Evolutionary conservation across 345 rosid genomes (phyloP).

Genomic region (Arabis alpina): DNA sequence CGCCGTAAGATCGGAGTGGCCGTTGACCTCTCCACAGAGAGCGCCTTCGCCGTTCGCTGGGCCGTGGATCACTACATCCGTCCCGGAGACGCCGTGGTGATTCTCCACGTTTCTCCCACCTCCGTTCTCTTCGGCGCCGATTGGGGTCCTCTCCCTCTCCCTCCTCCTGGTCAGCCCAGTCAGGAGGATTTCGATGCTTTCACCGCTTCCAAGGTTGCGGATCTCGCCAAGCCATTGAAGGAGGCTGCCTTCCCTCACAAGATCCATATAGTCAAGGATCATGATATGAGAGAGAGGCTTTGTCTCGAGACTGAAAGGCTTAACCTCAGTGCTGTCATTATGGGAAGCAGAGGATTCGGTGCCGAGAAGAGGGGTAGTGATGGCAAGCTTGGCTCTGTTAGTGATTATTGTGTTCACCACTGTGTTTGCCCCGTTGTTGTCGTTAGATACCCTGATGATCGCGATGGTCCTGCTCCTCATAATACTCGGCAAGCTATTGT

Average conservation of each 20-base stretch:
- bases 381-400: constrained; percentile 86
- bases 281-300: constrained; percentile 94
- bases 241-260: constrained; percentile 85
- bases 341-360: constrained; percentile 92
- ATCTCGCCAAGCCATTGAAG: constrained; percentile 80
- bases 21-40: constrained; percentile 87
- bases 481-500: constrained; percentile 45
- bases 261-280: constrained; percentile 93
- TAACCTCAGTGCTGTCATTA: constrained; percentile 73
- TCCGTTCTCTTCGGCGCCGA: constrained; percentile 97
- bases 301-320: constrained; percentile 88
- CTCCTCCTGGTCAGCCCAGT: constrained; percentile 40
- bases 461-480: constrained; percentile 46
- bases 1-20: constrained; percentile 93
- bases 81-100: constrained; percentile 88
- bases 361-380: constrained; percentile 79
- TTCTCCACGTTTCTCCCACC: constrained; percentile 97
- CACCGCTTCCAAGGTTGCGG: constrained; percentile 67
- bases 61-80: constrained; percentile 88
- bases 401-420: constrained; percentile 93
- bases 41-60: constrained; percentile 88
- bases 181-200: constrained; percentile 82
- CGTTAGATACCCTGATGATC: constrained; percentile 73
- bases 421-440: constrained; percentile 92
- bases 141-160: constrained; percentile 90